Conservation (phyloP, 805 yeast genomes). For the Wickerhamiella shivajii region DNA sequence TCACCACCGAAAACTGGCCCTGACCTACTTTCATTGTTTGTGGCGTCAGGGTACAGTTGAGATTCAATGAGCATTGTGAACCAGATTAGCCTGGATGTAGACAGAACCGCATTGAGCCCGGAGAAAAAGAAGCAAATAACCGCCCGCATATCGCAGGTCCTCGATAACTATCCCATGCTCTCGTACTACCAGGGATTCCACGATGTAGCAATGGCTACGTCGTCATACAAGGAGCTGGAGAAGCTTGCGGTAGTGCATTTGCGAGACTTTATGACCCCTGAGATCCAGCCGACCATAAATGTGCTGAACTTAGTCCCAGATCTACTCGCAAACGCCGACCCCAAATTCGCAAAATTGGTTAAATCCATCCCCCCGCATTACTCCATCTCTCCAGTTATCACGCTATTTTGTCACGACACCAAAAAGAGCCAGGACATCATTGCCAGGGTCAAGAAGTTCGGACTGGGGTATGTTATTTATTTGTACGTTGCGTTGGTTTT, state of each 20-base stretch:
- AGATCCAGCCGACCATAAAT: constrained; percentile 47
- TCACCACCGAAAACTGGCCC: too few species aligned
- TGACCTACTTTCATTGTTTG: too few species aligned
- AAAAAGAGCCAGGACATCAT: constrained; percentile 32
- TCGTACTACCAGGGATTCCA: constrained; percentile 89
- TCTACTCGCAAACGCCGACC: constrained; percentile 38
- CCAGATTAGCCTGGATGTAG: too few species aligned
- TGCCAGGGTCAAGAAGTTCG: constrained; percentile 49
- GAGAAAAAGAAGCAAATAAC: constrained; percentile 29
- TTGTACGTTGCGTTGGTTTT: constrained; percentile 39
- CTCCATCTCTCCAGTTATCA: constrained; percentile 62
- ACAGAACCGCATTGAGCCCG: too few species aligned
- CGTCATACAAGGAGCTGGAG: constrained; percentile 20
- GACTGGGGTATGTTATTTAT: constrained; percentile 41
- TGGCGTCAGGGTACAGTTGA: too few species aligned
- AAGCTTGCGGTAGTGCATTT: constrained; percentile 36
- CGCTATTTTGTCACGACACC: constrained; percentile 64
- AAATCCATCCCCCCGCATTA: constrained; percentile 41
- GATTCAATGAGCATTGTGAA: too few species aligned
- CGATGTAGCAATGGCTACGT: constrained; percentile 57
- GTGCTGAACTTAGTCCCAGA: constrained; percentile 56
- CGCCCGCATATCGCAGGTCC: constrained; percentile 37
- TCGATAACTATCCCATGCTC: constrained; percentile 46
- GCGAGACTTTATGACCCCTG: constrained; percentile 74
- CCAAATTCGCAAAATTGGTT: constrained; percentile 25